These are phyloP conservation scores for Mucor sp. DNA, from an alignment of 371 early-diverging fungal genomes.

Conservation along the genomic window DNA sequence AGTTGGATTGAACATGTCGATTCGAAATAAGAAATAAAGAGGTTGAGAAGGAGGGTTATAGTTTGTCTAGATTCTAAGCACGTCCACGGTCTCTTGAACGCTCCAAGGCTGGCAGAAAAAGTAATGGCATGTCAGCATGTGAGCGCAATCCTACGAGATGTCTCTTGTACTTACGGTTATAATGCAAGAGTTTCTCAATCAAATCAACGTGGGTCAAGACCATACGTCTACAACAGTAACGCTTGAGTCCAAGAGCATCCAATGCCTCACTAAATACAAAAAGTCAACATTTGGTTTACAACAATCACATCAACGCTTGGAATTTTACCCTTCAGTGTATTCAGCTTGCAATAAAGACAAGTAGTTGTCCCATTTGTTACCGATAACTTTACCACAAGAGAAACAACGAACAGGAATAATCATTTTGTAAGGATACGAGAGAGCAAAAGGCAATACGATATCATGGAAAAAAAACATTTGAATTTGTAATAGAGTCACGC, in stretches of 20 bases:
- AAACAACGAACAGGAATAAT: slow-evolving; percentile 98
- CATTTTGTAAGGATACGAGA: slow-evolving; percentile 57
- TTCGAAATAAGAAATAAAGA: neutral
- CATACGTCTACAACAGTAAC: slow-evolving; percentile 99
- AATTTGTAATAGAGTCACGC: slow-evolving; percentile 4
- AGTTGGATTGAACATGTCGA: neutral
- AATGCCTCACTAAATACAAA: slow-evolving; percentile 78
- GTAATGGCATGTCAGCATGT: neutral
- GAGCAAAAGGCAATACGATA: slow-evolving; percentile 1
- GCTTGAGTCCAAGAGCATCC: slow-evolving; percentile 90
- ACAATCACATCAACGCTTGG: neutral
- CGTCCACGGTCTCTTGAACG: slow-evolving; percentile 37
- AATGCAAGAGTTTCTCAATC: slow-evolving; percentile 98
- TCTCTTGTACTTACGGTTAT: slow-evolving; percentile 71
- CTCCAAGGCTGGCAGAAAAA: slow-evolving; percentile 23
- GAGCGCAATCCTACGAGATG: no score
- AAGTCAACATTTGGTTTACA: neutral
- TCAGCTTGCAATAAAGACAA: slow-evolving; percentile 79
- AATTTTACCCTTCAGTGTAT: slow-evolving; percentile 80
- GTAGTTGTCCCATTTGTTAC: slow-evolving; percentile 98
- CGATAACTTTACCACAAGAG: slow-evolving; percentile 98
- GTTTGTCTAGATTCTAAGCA: slow-evolving; percentile 13
- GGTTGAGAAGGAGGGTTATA: neutral
- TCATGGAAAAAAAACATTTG: neutral
- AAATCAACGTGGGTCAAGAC: slow-evolving; percentile 98